Evolutionary conservation across 2,329 filamentous ascomycete genomes (phyloP), one percentile per base, ranked within the genome.

Genomic region (Hirsutella rhossiliensis): DNA sequence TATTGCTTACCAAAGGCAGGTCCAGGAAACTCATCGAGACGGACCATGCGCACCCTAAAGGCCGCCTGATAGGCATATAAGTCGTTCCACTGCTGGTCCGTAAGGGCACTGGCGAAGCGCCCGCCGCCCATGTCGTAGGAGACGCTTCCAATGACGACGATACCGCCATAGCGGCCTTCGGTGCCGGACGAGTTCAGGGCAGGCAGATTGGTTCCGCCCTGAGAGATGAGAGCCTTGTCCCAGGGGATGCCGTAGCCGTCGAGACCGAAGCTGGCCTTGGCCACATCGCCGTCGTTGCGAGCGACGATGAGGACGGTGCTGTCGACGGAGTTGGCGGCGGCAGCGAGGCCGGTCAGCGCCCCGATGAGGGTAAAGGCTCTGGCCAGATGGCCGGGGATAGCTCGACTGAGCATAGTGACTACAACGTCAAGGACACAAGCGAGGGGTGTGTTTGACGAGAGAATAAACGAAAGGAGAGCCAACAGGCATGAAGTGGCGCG

Each of bases 231-330:
- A 11, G 78, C 53, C 6, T 69, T 64, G 50, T 78, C 63, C 51
- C 68, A 80, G 1, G 76, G 74, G 48, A 81, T 80, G 29, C 75
- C 76, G 52, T 81, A 80, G 45, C 66, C 75, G 52, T 75, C 71
- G 9, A 81, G 66, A 20, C 76, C 76, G 12, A 68, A 69, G 31
- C 66, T 68, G 12, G 70, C 71, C 27, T 69, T 68, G 17, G 59
- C 60, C 9, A 71, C 71, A 2, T 72, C 65, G 20, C 62, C 59
- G 32, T 64, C 50, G 53, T 79, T 74, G 49, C 68, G 65, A 36
- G 73, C 75, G 49, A 81, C 65, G 41, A 80, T 63, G 38, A 81
- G 62, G 45, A 80, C 67, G 28, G 73, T 78, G 59, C 47, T 69
- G 56, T 59, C 61, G 54, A 57, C 53, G 4, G 56, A 52, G 40